phyloP scores from a whole-genome alignment of 108 stramenopile genomes.

The Cyclotella distinguenda region DNA sequence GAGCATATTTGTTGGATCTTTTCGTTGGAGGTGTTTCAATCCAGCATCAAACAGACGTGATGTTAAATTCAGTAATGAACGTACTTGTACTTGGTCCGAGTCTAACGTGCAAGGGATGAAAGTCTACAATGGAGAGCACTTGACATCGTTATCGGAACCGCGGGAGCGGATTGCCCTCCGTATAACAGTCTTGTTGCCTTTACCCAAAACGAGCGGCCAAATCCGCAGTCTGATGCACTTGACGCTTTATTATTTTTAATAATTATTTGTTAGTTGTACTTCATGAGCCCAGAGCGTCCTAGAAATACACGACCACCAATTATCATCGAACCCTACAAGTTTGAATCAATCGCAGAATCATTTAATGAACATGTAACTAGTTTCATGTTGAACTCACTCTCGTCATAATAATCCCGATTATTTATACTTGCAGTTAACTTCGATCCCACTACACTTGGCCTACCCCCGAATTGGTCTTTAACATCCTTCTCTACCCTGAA shows the following conservation, averaged over 20 bases:
- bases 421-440: conserved; percentile 70
- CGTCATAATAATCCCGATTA: too few species aligned
- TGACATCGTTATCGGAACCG: conserved; percentile 38
- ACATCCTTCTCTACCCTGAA: conserved; percentile 77
- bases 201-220: conserved; percentile 7
- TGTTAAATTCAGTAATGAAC: too few species aligned
- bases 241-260: too few species aligned
- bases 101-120: conserved; percentile 23
- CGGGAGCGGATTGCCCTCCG: conserved; percentile 48
- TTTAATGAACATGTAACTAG: background rate
- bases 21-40: too few species aligned
- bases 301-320: too few species aligned
- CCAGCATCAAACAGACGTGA: too few species aligned
- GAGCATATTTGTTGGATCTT: too few species aligned
- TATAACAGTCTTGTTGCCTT: conserved; percentile 17
- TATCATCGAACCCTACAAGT: too few species aligned
- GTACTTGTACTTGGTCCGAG: too few species aligned
- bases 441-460: conserved; percentile 70
- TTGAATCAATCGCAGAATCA: background rate
- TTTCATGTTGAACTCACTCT: background rate
- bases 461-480: conserved; percentile 70
- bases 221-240: conserved; percentile 26
- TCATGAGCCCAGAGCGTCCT: too few species aligned
- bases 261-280: too few species aligned
- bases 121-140: conserved; percentile 9